A percentile compares a stretch with the other conserved stretches of the same genome.
Evolutionary conservation across 495 filamentous ascomycete genomes (phyloP).

Genomic region (Hypoxylon cercidicola): DNA sequence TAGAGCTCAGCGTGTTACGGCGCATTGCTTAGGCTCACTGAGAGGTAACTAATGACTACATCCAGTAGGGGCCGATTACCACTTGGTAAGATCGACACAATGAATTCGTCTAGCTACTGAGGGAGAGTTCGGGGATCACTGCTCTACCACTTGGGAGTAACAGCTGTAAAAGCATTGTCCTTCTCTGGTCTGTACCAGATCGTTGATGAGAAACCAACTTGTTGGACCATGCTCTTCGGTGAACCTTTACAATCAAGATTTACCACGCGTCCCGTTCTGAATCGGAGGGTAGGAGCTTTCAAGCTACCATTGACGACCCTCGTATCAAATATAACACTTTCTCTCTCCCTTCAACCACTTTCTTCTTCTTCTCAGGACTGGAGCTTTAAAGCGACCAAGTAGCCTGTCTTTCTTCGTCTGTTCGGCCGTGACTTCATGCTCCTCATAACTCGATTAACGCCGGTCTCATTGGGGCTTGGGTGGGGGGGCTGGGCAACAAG

Average conservation of each 20-base stretch:
- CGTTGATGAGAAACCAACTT: slow-evolving; percentile 13
- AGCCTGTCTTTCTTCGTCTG: slow-evolving; percentile 48
- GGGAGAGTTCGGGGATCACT: slow-evolving; percentile 11
- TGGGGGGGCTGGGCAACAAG: slow-evolving; percentile 31
- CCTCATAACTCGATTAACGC: slow-evolving; percentile 57
- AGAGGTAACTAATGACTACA: slow-evolving; percentile 29
- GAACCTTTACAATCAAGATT: slow-evolving; percentile 13
- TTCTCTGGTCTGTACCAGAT: slow-evolving; percentile 18
- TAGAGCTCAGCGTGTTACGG: slow-evolving; percentile 13
- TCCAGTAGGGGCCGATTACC: slow-evolving; percentile 16
- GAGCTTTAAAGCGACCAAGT: slow-evolving; percentile 65
- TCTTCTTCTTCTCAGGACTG: slow-evolving; percentile 51
- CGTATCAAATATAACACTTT: slow-evolving; percentile 36
- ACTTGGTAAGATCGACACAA: slow-evolving; percentile 32
- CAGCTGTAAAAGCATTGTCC: slow-evolving; percentile 21
- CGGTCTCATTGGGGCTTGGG: slow-evolving; percentile 44
- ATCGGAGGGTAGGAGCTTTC: slow-evolving; percentile 61
- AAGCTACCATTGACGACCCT: slow-evolving; percentile 61
- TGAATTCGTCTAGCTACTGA: slow-evolving; percentile 20
- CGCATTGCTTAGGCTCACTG: slow-evolving; percentile 22
- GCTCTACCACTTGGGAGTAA: slow-evolving; percentile 42
- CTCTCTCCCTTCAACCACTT: slow-evolving; percentile 33
- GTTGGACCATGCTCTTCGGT: slow-evolving; percentile 14
- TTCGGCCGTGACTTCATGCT: slow-evolving; percentile 40
- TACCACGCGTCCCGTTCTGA: slow-evolving; percentile 13